Evolutionary conservation across 2,329 filamentous ascomycete species (phyloP).

Genomic region (Cladophialophora immunda): DNA sequence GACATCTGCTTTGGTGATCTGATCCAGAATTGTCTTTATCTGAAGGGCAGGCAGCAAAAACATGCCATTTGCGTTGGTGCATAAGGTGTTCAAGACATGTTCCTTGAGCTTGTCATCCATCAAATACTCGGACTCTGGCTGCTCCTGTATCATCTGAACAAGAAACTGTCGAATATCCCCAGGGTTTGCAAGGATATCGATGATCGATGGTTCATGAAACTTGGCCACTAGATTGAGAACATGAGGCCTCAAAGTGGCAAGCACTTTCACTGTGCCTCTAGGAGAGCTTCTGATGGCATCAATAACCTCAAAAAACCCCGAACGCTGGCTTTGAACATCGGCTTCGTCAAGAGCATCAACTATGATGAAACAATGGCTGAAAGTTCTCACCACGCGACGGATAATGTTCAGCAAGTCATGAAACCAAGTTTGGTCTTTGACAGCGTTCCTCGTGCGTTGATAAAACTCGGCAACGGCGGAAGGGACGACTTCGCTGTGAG

Average conservation of each 20-base stretch:
- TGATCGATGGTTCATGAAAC: conserved; percentile 29
- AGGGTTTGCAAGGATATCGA: conserved; percentile 34
- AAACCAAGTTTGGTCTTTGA: conserved; percentile 38
- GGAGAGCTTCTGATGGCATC: conserved; percentile 29
- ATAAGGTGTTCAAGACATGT: conserved; percentile 41
- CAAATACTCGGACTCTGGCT: conserved; percentile 35
- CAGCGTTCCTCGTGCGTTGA: conserved; percentile 35
- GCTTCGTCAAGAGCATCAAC: conserved; percentile 45
- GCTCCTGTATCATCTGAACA: conserved; percentile 37
- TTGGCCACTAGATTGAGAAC: conserved; percentile 20
- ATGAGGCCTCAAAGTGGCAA: conserved; percentile 41
- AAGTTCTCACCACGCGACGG: conserved; percentile 35
- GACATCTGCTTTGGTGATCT: conserved; percentile 45
- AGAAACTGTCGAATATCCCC: conserved; percentile 41
- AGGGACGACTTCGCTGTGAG: conserved; percentile 36
- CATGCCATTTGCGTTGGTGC: conserved; percentile 42
- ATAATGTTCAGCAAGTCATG: conserved; percentile 37
- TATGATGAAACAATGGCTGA: conserved; percentile 38
- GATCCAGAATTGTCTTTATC: conserved; percentile 43
- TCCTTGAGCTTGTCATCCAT: conserved; percentile 41
- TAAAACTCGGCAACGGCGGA: conserved; percentile 41
- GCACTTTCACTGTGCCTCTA: conserved; percentile 29
- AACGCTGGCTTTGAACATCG: conserved; percentile 34
- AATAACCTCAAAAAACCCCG: conserved; percentile 37
- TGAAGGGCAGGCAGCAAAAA: conserved; percentile 47